Percentiles rank a stretch among this genome's conserved stretches.
Evolutionary conservation across 768 basidiomycete species (phyloP).

Genomic region (Russula brevipes): DNA sequence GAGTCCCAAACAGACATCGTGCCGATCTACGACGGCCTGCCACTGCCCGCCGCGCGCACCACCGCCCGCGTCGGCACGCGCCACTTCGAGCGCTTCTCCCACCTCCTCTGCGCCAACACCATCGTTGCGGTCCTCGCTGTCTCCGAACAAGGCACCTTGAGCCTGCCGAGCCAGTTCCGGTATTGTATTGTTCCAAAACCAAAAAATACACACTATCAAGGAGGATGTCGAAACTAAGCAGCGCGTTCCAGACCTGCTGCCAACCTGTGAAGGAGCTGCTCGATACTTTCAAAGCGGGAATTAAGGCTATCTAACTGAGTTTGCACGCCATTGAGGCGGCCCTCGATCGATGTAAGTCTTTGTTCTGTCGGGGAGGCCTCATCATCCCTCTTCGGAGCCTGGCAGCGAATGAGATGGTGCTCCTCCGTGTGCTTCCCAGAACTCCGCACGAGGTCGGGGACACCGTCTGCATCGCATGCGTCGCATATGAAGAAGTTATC

Average conservation of each 20-base stretch:
- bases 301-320: neutral
- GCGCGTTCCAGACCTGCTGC: neutral
- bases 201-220: no score
- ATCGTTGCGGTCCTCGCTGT: no score
- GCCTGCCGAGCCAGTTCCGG: no score
- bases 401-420: slow-evolving; percentile 17
- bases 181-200: no score
- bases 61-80: no score
- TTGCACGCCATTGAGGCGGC: neutral
- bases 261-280: slow-evolving; percentile 3
- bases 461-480: neutral
- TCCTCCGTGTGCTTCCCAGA: slow-evolving; percentile 2
- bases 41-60: no score
- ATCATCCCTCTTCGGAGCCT: neutral
- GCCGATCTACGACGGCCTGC: no score
- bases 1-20: no score
- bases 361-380: neutral
- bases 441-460: neutral
- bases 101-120: no score
- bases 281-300: neutral
- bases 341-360: slow-evolving; percentile 1
- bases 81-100: no score
- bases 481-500: slow-evolving; percentile 15
- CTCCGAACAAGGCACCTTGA: no score
- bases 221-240: neutral